phyloP scores from a whole-genome alignment of 2,329 filamentous ascomycete genomes.

The Aspergillus sergii region DNA sequence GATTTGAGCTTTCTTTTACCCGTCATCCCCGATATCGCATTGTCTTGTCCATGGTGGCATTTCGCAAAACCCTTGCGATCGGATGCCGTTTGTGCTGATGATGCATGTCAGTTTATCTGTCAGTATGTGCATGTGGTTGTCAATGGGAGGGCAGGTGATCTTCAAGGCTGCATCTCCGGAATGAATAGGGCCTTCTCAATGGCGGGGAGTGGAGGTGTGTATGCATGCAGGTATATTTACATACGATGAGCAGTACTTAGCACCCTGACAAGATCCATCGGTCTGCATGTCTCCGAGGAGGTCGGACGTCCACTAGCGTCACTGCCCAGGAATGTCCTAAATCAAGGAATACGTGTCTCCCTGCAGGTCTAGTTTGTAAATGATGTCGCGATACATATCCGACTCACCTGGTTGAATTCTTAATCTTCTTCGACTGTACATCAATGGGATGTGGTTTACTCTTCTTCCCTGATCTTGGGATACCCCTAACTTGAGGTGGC shows the following conservation, averaged over 20 bases:
- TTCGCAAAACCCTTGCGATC: background rate
- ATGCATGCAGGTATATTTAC: slow-evolving; percentile 11
- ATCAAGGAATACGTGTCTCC: slow-evolving; percentile 8
- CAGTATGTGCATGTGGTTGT: slow-evolving; percentile 11
- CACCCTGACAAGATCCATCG: background rate
- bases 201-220: slow-evolving; percentile 18
- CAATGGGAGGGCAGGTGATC: slow-evolving; percentile 21
- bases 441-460: background rate
- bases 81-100: background rate
- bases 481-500: background rate
- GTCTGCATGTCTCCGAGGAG: slow-evolving; percentile 3
- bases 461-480: background rate
- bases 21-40: slow-evolving; percentile 1
- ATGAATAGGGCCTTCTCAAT: slow-evolving; percentile 19
- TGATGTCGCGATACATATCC: slow-evolving; percentile 2
- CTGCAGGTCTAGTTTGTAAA: slow-evolving; percentile 1
- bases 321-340: slow-evolving; percentile 4
- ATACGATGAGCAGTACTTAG: background rate
- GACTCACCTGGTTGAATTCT: slow-evolving; percentile 2
- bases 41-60: background rate
- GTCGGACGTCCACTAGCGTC: background rate
- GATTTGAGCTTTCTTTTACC: background rate
- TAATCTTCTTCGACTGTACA: background rate
- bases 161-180: slow-evolving; percentile 25
- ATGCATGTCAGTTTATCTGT: background rate